Percentiles rank a stretch among this genome's conserved stretches.
These are phyloP conservation scores for Pythium dissotocum DNA, from an alignment of 352 stramenopile species.

Conservation along the genomic window DNA sequence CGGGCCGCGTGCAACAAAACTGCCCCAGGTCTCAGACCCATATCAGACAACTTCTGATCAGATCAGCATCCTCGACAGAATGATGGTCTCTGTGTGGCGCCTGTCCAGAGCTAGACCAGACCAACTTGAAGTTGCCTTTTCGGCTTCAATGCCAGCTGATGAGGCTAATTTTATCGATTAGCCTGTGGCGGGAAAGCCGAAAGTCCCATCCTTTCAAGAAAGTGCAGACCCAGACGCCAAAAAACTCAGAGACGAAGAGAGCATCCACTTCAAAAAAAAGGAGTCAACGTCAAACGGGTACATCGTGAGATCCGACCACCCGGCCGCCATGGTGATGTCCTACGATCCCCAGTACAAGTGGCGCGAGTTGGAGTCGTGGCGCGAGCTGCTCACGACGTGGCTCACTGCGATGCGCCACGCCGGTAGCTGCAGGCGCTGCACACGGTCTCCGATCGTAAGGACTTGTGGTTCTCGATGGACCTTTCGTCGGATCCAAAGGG, in stretches of 20 bases:
- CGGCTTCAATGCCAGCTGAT: too few species aligned
- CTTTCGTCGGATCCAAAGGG: conserved; percentile 5
- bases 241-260: too few species aligned
- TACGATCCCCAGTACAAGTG: background rate
- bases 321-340: background rate
- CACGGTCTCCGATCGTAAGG: conserved; percentile 12
- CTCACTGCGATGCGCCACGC: conserved; percentile 13
- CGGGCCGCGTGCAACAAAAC: background rate
- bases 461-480: background rate
- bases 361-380: background rate
- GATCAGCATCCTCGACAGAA: too few species aligned
- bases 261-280: too few species aligned
- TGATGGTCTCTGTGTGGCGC: too few species aligned
- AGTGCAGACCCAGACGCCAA: background rate
- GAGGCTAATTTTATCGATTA: too few species aligned
- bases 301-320: too few species aligned
- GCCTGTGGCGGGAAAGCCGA: too few species aligned
- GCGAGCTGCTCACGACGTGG: conserved; percentile 13
- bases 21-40: background rate
- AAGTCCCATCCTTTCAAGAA: background rate
- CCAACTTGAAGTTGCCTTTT: too few species aligned
- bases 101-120: too few species aligned
- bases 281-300: too few species aligned
- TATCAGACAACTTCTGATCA: background rate
- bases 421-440: conserved; percentile 1